Conservation (phyloP, 768 basidiomycete species). For the Rhizopogon rudus region DNA sequence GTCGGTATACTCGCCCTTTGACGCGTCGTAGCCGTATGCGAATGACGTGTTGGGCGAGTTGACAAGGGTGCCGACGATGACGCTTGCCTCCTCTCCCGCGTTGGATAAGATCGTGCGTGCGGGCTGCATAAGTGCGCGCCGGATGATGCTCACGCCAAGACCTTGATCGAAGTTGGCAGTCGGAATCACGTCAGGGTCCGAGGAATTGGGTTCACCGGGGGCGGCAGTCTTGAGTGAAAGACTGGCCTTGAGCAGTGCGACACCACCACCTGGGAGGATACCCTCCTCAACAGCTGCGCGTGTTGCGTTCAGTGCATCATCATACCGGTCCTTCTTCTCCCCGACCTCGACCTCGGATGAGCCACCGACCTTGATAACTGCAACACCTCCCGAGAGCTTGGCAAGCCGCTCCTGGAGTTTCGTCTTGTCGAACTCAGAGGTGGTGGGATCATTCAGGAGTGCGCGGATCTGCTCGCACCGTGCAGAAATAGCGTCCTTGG, state of each 20-base stretch:
- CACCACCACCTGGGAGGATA: constrained; percentile 95
- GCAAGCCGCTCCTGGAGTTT: constrained; percentile 97
- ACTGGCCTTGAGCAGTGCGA: constrained; percentile 85
- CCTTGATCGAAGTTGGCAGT: constrained; percentile 96
- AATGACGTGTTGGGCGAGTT: constrained; percentile 69
- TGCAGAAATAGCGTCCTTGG: constrained; percentile 84
- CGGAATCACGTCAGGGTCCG: constrained; percentile 62
- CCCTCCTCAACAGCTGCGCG: constrained; percentile 98
- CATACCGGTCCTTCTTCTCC: constrained; percentile 99
- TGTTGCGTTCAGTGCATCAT: constrained; percentile 96
- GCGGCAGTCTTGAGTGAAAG: constrained; percentile 58
- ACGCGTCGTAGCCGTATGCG: constrained; percentile 85
- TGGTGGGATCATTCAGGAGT: constrained; percentile 75
- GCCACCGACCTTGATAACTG: constrained; percentile 98
- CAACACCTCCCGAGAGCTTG: constrained; percentile 94
- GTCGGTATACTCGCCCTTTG: constrained; percentile 88
- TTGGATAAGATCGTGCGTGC: constrained; percentile 87
- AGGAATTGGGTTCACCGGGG: constrained; percentile 42
- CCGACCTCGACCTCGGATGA: constrained; percentile 92
- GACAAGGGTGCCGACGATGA: constrained; percentile 87
- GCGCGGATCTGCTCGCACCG: constrained; percentile 95
- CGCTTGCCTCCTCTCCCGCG: constrained; percentile 90
- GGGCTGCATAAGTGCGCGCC: constrained; percentile 78
- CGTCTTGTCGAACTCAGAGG: constrained; percentile 89
- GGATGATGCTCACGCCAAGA: constrained; percentile 91